Base-by-base conservation (phyloP, 768 basidiomycete species). In the Asterophora parasitica region DNA sequence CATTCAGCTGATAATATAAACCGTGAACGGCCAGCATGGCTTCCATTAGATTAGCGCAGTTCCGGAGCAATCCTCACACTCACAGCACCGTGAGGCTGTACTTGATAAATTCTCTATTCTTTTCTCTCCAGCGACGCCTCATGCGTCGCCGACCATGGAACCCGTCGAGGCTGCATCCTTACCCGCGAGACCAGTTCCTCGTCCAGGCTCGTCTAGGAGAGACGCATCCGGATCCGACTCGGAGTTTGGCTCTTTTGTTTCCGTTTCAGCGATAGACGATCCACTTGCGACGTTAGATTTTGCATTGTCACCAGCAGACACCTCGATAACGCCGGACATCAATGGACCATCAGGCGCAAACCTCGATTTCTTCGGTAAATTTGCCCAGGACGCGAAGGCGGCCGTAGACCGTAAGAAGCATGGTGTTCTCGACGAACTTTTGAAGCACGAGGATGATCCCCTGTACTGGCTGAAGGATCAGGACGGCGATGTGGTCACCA, bases 371-470 rank as follows among this genome's bases (percentile, higher is more conserved):
- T 84, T 86, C 58, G 81, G 79, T 48, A 67, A 69, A 38, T 83
- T 88, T 47, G 74, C 75, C 3, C 69, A 77, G 41, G 73, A 72
- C 28, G 83, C 85, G 9, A 81, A 73, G 57, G 65, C 65, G 0
- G 75, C 81, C 8, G 71, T 76, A 0, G 77, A 79, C 42, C 70
- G 67, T 32, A 80, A 73, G 42, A 69, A 77, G 50, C 72, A 72
- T 46, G 71, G 65, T 17, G 66, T 88, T 4, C 66, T 88, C 41
- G 77, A 83, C 37, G 85, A 89, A 58, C 61, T 88, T 30, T 59
- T 88, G 31, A 55, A 73, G 49, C 78, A 84, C 50, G 77, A 88
- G 62, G 82, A 85, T 42, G 85, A 88, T 60, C 85, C 85, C 1
- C 61, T 87, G 55, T 84, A 81, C 58, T 83, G 81, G 69, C 48